Conservation (phyloP, 2,329 filamentous ascomycete genomes). For the Colletotrichum musicola region DNA sequence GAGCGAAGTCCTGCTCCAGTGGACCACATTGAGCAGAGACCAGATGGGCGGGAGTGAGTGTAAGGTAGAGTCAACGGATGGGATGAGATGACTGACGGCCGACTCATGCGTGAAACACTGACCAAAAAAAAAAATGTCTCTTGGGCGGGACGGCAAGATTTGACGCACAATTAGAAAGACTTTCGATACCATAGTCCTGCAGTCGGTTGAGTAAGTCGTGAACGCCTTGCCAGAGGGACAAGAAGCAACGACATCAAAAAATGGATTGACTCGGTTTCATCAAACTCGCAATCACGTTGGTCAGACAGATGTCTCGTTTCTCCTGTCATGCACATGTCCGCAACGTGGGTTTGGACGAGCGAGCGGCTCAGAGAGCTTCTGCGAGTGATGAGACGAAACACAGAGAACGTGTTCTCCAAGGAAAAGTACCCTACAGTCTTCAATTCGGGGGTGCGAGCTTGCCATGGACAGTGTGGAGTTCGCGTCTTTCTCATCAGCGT, state of each 20-base stretch:
- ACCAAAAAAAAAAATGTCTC: not conserved
- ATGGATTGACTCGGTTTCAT: constrained; percentile 25
- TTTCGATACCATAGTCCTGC: constrained; percentile 34
- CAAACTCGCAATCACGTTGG: constrained; percentile 24
- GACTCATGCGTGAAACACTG: constrained; percentile 35
- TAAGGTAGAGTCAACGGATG: not conserved
- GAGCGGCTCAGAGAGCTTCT: constrained; percentile 30
- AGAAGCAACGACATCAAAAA: not conserved
- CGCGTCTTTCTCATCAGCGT: constrained; percentile 31
- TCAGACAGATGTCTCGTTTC: constrained; percentile 32
- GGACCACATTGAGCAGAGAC: not conserved
- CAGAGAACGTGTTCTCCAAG: constrained; percentile 6
- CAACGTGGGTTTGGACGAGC: constrained; percentile 33
- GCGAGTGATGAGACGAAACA: constrained; percentile 37
- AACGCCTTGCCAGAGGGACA: not conserved
- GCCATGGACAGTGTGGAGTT: constrained; percentile 19
- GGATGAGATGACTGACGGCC: constrained; percentile 32
- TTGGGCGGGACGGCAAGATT: not conserved
- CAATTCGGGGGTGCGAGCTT: not conserved
- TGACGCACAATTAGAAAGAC: constrained; percentile 12
- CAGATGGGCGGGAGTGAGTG: not conserved
- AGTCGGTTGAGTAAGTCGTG: constrained; percentile 13
- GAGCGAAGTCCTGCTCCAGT: not conserved
- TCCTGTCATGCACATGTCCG: constrained; percentile 26
- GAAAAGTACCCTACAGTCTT: not conserved